Conservation (phyloP, 805 yeast species). For the Lachancea thermotolerans region DNA sequence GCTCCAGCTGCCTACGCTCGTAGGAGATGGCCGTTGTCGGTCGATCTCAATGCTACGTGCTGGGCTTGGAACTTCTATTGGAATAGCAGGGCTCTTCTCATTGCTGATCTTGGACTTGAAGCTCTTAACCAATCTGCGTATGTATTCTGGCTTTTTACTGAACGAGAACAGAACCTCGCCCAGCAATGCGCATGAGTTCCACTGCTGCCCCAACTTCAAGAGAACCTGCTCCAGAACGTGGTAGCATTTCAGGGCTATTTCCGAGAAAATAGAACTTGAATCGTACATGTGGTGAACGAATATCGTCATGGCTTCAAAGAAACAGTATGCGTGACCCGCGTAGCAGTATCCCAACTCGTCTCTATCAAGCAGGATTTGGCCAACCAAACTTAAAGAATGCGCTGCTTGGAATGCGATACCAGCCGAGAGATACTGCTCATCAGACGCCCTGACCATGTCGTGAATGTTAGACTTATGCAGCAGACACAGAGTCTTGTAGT, state of each 20-base stretch:
- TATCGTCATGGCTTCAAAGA: conserved; percentile 7
- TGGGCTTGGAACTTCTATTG: conserved; percentile 5
- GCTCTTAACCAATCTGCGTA: conserved; percentile 2
- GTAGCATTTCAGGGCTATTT: conserved; percentile 4
- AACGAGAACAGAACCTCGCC: conserved; percentile 5
- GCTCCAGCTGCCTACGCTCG: not conserved
- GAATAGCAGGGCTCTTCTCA: conserved; percentile 1
- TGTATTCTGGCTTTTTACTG: conserved; percentile 5
- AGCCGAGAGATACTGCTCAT: conserved; percentile 4
- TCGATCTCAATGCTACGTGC: conserved; percentile 1
- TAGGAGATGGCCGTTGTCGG: not conserved
- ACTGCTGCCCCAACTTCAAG: conserved; percentile 1
- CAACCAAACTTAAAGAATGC: conserved; percentile 6
- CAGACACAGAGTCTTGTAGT: conserved; percentile 6
- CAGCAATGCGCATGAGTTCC: conserved; percentile 6
- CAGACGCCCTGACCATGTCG: conserved; percentile 2
- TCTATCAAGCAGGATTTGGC: conserved; percentile 6
- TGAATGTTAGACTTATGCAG: conserved; percentile 7
- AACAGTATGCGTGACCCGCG: conserved; percentile 6
- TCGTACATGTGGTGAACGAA: conserved; percentile 9
- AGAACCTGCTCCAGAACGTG: conserved; percentile 6
- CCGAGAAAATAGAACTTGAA: conserved; percentile 1
- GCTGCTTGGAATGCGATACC: conserved; percentile 9
- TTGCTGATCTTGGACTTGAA: conserved; percentile 3
- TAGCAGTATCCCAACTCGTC: conserved; percentile 3